These are phyloP conservation scores for Paramecium sexaurelia DNA, from an alignment of 73 alveolate genomes.

Conservation along the genomic window DNA sequence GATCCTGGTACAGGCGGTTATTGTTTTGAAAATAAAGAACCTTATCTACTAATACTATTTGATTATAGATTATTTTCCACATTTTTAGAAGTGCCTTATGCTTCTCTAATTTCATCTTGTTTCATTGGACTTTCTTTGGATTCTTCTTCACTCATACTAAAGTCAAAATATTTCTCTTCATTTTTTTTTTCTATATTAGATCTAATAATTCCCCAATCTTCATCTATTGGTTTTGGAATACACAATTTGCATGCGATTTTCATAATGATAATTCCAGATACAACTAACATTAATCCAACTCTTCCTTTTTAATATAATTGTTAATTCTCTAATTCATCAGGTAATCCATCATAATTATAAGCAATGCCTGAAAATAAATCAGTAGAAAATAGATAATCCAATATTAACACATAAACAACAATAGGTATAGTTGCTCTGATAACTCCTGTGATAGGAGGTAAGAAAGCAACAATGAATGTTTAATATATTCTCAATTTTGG, in stretches of 20 bases:
- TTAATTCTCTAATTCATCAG: neutral
- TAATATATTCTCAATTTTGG: constrained; percentile 46
- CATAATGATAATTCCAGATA: neutral
- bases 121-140: constrained; percentile 6
- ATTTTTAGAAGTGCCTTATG: neutral
- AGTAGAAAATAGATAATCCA: neutral
- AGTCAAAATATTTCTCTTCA: constrained; percentile 2
- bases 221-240: constrained; percentile 35
- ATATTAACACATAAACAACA: neutral
- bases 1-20: neutral
- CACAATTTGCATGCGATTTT: constrained; percentile 31
- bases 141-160: neutral
- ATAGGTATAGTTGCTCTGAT: constrained; percentile 35
- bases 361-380: neutral
- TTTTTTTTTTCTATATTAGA: neutral
- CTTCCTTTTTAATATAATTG: neutral
- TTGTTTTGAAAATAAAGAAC: neutral
- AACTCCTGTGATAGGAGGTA: constrained; percentile 20
- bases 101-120: constrained; percentile 52
- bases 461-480: constrained; percentile 28
- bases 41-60: constrained; percentile 30
- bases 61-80: neutral
- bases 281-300: neutral
- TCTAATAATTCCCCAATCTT: constrained; percentile 20
- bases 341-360: constrained; percentile 28